Percentiles rank a stretch among this genome's conserved stretches.
phyloP scores from a whole-genome alignment of 163 green algal genomes.

The Scenedesmus sp. region DNA sequence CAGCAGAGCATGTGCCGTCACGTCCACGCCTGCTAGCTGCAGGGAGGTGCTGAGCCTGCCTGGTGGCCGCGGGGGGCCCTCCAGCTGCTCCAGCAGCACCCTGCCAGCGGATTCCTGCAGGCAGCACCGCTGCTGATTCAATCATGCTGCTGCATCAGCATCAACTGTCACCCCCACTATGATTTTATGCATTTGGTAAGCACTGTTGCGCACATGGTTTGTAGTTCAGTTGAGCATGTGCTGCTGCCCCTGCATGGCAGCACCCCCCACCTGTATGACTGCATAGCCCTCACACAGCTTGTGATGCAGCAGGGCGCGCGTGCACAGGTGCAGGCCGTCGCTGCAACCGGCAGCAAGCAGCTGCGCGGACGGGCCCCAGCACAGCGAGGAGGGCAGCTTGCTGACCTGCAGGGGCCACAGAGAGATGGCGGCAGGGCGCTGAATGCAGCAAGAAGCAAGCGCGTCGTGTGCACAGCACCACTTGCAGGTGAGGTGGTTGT shows the following conservation, averaged over 20 bases:
- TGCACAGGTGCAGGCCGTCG: constrained; percentile 27
- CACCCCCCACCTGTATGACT: constrained; percentile 29
- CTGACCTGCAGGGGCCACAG: constrained; percentile 17
- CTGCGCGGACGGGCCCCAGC: constrained; percentile 31
- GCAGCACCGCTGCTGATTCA: background rate
- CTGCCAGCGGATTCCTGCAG: constrained; percentile 61
- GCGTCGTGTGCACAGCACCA: too few species aligned
- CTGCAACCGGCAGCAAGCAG: background rate
- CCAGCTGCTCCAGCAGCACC: constrained; percentile 64
- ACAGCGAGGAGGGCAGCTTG: background rate
- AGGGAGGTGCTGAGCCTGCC: constrained; percentile 47
- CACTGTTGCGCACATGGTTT: too few species aligned
- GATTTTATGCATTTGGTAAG: too few species aligned
- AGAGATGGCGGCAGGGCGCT: background rate
- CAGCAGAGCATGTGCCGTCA: constrained; percentile 65
- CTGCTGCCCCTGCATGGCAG: background rate
- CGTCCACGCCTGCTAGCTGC: constrained; percentile 70
- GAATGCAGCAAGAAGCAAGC: background rate
- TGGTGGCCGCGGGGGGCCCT: constrained; percentile 23
- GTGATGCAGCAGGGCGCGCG: constrained; percentile 59
- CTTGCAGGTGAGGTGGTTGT: too few species aligned
- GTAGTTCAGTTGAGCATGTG: too few species aligned
- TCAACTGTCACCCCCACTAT: too few species aligned
- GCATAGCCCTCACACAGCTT: constrained; percentile 61
- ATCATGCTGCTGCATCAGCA: background rate